Conservation (phyloP, 768 basidiomycete genomes). For the Suillus placidus region DNA sequence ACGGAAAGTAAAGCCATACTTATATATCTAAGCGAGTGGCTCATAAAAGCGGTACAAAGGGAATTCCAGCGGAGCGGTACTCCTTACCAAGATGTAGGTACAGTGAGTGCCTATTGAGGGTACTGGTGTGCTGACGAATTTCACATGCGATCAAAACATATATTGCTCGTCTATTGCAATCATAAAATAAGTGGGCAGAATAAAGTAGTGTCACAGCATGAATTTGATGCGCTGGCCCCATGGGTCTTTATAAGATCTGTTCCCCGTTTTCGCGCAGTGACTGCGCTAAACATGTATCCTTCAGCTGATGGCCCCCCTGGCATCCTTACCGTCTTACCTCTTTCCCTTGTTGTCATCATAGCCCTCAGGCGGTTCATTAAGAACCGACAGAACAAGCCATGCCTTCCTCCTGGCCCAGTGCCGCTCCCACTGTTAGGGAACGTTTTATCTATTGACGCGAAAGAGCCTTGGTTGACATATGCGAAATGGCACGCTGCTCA, state of each 20-base stretch:
- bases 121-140: too few species aligned
- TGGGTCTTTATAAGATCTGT: not conserved
- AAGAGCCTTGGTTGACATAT: slow-evolving; percentile 10
- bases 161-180: too few species aligned
- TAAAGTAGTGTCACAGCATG: too few species aligned
- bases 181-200: too few species aligned
- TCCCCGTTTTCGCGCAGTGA: not conserved
- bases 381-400: not conserved
- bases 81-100: too few species aligned
- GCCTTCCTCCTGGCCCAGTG: slow-evolving; percentile 10
- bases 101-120: too few species aligned
- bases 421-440: slow-evolving; percentile 9
- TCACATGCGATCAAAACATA: too few species aligned
- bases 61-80: too few species aligned
- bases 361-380: not conserved
- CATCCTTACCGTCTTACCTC: not conserved
- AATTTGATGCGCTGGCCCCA: too few species aligned
- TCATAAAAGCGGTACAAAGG: too few species aligned
- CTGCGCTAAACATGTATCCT: not conserved
- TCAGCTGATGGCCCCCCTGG: not conserved
- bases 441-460: not conserved
- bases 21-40: too few species aligned
- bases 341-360: not conserved
- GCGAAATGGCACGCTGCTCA: not conserved
- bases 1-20: too few species aligned